These are phyloP conservation scores for Saccharomyces hybrid DNA, from an alignment of 1,139 yeast species.

Conservation along the genomic window DNA sequence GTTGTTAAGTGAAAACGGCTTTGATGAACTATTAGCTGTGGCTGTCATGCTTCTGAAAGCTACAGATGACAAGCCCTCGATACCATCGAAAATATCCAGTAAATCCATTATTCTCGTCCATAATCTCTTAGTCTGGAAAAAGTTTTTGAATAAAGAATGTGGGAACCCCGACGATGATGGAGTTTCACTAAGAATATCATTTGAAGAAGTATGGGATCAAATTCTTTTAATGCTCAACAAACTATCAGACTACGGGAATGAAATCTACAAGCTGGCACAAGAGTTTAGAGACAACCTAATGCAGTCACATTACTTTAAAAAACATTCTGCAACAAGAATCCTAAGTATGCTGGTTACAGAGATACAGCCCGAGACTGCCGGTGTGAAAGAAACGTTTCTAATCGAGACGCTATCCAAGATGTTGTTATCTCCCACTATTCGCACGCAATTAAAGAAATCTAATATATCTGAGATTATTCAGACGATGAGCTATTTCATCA, in stretches of 20 bases:
- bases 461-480: constrained; percentile 22
- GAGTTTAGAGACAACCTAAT: constrained; percentile 21
- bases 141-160: constrained; percentile 5
- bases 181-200: constrained; percentile 6
- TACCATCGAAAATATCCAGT: constrained; percentile 24
- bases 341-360: constrained; percentile 14
- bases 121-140: constrained; percentile 16
- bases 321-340: constrained; percentile 16
- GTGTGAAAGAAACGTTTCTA: constrained; percentile 17
- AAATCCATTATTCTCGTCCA: constrained; percentile 22
- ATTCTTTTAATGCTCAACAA: constrained; percentile 16
- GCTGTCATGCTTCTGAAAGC: constrained; percentile 21
- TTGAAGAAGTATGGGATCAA: constrained; percentile 19
- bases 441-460: constrained; percentile 5
- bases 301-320: constrained; percentile 12
- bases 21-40: constrained; percentile 15
- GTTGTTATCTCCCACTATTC: neutral
- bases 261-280: constrained; percentile 18
- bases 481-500: constrained; percentile 11
- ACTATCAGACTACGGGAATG: constrained; percentile 19
- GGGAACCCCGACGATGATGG: constrained; percentile 6
- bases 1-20: constrained; percentile 20
- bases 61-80: constrained; percentile 18
- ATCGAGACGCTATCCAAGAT: constrained; percentile 15
- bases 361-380: constrained; percentile 8